Conservation (phyloP, 2,329 filamentous ascomycete genomes). For the Cordyceps militaris region DNA sequence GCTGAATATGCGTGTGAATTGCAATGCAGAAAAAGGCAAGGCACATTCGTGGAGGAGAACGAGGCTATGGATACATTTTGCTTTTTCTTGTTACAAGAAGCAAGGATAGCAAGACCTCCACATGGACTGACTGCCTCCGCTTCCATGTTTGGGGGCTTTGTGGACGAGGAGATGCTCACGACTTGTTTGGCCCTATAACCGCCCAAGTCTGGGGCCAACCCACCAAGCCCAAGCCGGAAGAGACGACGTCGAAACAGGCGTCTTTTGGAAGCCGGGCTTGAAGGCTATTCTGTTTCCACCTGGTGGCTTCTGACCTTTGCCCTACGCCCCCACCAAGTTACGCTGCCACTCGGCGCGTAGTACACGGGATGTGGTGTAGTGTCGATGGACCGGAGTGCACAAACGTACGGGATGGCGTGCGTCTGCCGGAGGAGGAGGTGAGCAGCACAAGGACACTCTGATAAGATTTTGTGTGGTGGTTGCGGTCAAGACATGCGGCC, state of each 20-base stretch:
- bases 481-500: constrained; percentile 2
- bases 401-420: neutral
- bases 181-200: neutral
- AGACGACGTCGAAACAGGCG: neutral
- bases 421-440: neutral
- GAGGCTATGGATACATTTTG: neutral
- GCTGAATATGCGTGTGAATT: constrained; percentile 4
- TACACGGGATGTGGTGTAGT: neutral
- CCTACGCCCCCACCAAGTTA: neutral
- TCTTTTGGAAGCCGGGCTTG: neutral
- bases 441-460: constrained; percentile 6
- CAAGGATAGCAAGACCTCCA: neutral
- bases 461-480: neutral
- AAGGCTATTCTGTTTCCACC: neutral
- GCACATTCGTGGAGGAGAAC: neutral
- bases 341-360: neutral
- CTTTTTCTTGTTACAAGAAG: neutral
- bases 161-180: neutral
- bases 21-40: neutral
- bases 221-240: neutral
- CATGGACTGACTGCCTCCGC: neutral
- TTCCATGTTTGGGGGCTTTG: neutral
- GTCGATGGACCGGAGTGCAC: neutral
- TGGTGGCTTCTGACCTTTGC: neutral
- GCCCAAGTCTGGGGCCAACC: neutral